phyloP scores from a whole-genome alignment of 345 rosid genomes.

The Dimocarpus longan region DNA sequence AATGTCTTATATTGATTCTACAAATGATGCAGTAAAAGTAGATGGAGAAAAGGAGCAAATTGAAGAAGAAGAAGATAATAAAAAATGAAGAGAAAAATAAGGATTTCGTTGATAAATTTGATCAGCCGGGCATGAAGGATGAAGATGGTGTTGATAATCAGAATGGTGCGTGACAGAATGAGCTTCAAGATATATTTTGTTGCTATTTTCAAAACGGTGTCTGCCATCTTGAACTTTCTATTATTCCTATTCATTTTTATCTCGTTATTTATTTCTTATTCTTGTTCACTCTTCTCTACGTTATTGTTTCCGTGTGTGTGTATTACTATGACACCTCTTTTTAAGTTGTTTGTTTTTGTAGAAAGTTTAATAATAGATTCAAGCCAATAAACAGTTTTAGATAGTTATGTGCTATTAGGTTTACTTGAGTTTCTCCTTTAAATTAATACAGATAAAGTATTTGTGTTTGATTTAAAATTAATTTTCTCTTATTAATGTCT shows the following conservation, averaged over 20 bases:
- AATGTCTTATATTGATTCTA: background rate
- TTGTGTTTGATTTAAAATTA: background rate
- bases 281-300: background rate
- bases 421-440: background rate
- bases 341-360: background rate
- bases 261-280: background rate
- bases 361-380: constrained; percentile 13
- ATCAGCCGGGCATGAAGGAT: constrained; percentile 5
- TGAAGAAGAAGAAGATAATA: constrained; percentile 28
- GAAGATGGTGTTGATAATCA: constrained; percentile 19
- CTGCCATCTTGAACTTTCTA: background rate
- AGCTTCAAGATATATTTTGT: background rate
- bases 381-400: background rate
- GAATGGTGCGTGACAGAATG: constrained; percentile 16
- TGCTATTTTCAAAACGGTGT: background rate
- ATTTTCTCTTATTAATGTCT: background rate
- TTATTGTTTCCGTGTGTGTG: background rate
- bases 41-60: constrained; percentile 28
- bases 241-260: background rate
- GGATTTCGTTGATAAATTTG: constrained; percentile 1
- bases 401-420: background rate
- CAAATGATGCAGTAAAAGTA: constrained; percentile 9
- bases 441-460: no score
- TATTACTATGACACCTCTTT: background rate
- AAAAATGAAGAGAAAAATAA: constrained; percentile 20